Evolutionary conservation across 345 rosid species (phyloP).

Genomic region (Syzygium aromaticum): DNA sequence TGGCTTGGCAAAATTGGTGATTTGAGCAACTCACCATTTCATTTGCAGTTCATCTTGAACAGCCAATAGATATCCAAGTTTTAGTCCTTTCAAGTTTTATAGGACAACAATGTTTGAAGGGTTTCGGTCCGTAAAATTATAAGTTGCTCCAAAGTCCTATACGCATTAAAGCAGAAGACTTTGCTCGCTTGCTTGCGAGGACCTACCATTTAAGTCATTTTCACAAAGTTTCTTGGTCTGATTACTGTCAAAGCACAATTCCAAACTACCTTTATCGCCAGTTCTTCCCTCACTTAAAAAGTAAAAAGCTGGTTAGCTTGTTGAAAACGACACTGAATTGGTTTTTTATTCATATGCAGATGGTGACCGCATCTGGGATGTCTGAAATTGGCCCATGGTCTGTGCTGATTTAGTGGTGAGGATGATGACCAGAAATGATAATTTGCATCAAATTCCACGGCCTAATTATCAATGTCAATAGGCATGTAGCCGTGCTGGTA

Average conservation of each 20-base stretch:
- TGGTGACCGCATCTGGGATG: constrained; percentile 96
- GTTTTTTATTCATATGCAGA: constrained; percentile 30
- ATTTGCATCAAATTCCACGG: too few relatives aligned
- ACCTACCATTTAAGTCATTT: background rate
- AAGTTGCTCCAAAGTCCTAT: background rate
- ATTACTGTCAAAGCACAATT: background rate
- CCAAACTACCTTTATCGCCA: background rate
- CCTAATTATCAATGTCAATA: too few relatives aligned
- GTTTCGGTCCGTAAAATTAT: background rate
- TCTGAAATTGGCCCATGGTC: constrained; percentile 99
- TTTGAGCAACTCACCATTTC: background rate
- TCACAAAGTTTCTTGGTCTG: background rate
- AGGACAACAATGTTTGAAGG: background rate
- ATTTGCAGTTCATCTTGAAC: background rate
- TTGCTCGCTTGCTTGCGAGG: background rate
- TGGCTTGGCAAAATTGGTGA: constrained; percentile 84
- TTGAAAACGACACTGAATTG: background rate
- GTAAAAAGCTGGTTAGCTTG: background rate
- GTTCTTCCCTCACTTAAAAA: background rate
- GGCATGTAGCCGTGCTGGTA: too few relatives aligned
- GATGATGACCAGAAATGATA: constrained; percentile 88
- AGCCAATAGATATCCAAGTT: background rate
- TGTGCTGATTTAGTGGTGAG: constrained; percentile 79
- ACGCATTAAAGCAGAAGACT: background rate
- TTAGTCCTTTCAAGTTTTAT: background rate